Conservation (phyloP, 768 basidiomycete genomes). For the Lepiota brunneoincarnata region DNA sequence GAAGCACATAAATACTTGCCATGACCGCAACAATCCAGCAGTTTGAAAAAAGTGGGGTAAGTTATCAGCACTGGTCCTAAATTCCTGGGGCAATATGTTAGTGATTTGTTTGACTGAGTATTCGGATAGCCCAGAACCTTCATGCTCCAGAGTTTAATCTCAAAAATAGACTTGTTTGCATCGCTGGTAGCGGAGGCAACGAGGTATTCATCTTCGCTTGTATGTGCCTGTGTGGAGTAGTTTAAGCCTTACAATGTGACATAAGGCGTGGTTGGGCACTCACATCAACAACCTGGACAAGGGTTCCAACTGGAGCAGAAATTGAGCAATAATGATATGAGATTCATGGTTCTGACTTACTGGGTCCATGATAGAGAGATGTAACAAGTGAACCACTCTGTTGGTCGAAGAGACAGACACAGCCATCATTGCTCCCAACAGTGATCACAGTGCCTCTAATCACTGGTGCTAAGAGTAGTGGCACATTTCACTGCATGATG, state of each 20-base stretch:
- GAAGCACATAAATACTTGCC: no score
- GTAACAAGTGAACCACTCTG: not conserved
- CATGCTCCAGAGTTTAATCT: slow-evolving; percentile 1
- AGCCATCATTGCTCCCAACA: not conserved
- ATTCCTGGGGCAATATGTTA: no score
- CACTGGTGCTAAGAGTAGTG: not conserved
- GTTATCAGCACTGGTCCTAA: no score
- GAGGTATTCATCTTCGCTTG: not conserved
- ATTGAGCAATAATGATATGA: not conserved
- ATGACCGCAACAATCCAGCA: no score
- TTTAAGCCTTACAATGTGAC: not conserved
- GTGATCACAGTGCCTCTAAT: no score
- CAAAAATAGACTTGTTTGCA: not conserved
- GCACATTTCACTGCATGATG: not conserved
- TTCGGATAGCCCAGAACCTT: no score
- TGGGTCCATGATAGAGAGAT: not conserved
- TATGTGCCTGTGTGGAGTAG: not conserved
- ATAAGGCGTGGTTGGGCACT: not conserved
- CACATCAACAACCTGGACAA: not conserved
- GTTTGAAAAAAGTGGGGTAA: no score
- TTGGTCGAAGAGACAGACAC: not conserved
- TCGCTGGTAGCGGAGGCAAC: not conserved
- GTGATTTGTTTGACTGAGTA: no score
- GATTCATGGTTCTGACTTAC: not conserved
- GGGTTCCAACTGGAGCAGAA: not conserved